Evolutionary conservation across 2,329 filamentous ascomycete species (phyloP).

Genomic region (Dothideomycetidae sp.): DNA sequence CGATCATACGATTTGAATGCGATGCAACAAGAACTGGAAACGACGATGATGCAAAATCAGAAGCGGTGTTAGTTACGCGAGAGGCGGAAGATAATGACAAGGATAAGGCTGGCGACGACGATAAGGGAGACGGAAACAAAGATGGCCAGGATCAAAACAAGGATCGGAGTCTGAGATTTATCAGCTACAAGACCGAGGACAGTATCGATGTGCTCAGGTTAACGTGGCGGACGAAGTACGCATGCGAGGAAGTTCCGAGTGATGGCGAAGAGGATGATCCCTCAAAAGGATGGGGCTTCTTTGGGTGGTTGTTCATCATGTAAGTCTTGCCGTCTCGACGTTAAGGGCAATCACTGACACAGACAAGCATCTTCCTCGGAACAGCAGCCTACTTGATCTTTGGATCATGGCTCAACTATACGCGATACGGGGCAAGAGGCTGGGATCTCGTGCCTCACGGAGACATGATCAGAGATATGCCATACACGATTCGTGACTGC

Average conservation of each 20-base stretch:
- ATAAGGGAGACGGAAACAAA: constrained; percentile 16
- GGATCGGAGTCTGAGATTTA: constrained; percentile 55
- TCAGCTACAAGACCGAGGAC: constrained; percentile 52
- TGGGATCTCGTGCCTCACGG: constrained; percentile 92
- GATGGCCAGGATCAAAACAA: constrained; percentile 35
- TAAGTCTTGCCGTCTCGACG: constrained; percentile 33
- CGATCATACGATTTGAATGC: constrained; percentile 76
- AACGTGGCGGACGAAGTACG: constrained; percentile 78
- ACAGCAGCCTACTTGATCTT: constrained; percentile 90
- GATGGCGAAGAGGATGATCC: constrained; percentile 32
- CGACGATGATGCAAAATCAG: constrained; percentile 50
- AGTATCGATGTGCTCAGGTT: constrained; percentile 51
- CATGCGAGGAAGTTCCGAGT: constrained; percentile 50
- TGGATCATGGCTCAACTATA: constrained; percentile 98
- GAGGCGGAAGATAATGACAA: constrained; percentile 23
- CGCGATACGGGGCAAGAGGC: constrained; percentile 82
- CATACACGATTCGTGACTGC: constrained; percentile 87
- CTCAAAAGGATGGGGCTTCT: constrained; percentile 72
- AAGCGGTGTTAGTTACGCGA: constrained; percentile 39
- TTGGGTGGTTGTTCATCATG: constrained; percentile 94
- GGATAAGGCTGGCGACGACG: constrained; percentile 18
- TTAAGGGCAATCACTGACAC: constrained; percentile 8
- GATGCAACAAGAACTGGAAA: constrained; percentile 56
- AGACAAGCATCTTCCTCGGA: constrained; percentile 60
- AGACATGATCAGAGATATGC: constrained; percentile 81